Percentiles rank a stretch among this genome's conserved stretches.
phyloP scores from a whole-genome alignment of 2,329 filamentous ascomycete genomes.

The Lecanicillium sp. region DNA sequence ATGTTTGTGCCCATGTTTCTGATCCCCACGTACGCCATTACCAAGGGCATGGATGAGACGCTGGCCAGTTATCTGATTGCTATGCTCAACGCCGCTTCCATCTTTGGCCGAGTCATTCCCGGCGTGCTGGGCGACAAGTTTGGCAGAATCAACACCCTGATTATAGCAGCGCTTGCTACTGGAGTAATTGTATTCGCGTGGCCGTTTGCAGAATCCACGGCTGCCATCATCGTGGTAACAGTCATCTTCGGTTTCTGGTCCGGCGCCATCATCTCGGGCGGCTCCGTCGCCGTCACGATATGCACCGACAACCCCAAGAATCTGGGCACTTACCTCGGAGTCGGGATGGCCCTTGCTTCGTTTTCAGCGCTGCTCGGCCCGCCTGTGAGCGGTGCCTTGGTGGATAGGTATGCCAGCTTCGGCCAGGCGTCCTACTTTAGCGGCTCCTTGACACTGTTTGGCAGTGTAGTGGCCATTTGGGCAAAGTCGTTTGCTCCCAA shows the following conservation, averaged over 20 bases:
- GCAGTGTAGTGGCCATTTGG: conserved; percentile 7
- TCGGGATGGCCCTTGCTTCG: conserved; percentile 34
- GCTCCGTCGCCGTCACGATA: conserved; percentile 41
- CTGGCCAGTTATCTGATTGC: conserved; percentile 64
- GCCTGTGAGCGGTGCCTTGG: conserved; percentile 22
- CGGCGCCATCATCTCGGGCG: conserved; percentile 30
- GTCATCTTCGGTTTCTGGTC: conserved; percentile 24
- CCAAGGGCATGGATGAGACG: conserved; percentile 15
- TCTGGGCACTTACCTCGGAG: conserved; percentile 48
- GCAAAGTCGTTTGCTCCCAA: conserved; percentile 13
- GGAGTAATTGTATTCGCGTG: conserved; percentile 7
- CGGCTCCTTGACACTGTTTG: conserved; percentile 13
- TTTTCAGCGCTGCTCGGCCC: conserved; percentile 36
- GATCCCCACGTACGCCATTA: conserved; percentile 61
- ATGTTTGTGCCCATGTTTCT: conserved; percentile 70
- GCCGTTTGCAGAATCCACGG: conserved; percentile 9
- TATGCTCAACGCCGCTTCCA: conserved; percentile 70
- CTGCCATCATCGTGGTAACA: conserved; percentile 21
- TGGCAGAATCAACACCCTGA: conserved; percentile 75
- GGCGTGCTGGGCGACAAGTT: conserved; percentile 67
- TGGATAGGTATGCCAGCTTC: conserved; percentile 27
- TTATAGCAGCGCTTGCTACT: conserved; percentile 33
- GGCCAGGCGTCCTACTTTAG: conserved; percentile 15
- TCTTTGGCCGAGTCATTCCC: conserved; percentile 67
- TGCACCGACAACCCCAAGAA: conserved; percentile 44